Percentiles rank a stretch among this genome's conserved stretches.
phyloP scores from a whole-genome alignment of 805 yeast species.

The Teunomyces stri region DNA sequence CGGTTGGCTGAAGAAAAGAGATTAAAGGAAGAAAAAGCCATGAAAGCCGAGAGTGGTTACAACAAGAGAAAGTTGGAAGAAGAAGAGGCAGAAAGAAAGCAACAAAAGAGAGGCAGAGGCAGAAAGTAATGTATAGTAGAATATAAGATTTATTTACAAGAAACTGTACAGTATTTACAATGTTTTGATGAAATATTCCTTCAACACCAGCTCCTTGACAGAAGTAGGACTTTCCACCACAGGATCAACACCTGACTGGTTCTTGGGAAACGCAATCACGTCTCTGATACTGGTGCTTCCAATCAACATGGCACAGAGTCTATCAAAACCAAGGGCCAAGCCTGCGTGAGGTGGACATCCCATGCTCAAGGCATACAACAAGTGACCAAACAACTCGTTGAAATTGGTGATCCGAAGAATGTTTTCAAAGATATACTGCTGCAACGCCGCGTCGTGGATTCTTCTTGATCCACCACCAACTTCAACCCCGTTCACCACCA shows the following conservation, averaged over 20 bases:
- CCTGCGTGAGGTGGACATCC: constrained; percentile 99
- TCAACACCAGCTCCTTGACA: constrained; percentile 51
- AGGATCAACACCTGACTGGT: constrained; percentile 81
- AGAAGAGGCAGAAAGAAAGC: constrained; percentile 6
- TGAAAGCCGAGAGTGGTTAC: constrained; percentile 17
- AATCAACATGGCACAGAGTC: constrained; percentile 87
- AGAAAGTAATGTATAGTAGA: constrained; percentile 4
- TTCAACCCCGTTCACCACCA: constrained; percentile 92
- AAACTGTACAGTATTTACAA: background rate
- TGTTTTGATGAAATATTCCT: constrained; percentile 48
- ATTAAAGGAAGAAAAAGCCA: constrained; percentile 24
- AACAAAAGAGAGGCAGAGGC: constrained; percentile 7
- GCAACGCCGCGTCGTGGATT: constrained; percentile 82
- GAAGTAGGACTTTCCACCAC: constrained; percentile 83
- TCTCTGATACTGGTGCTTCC: constrained; percentile 79
- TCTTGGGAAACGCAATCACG: constrained; percentile 95
- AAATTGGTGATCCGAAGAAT: constrained; percentile 61
- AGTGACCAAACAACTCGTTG: constrained; percentile 75
- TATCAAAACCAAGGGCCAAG: constrained; percentile 89
- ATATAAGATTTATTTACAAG: constrained; percentile 1
- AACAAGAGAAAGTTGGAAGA: constrained; percentile 23
- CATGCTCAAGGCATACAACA: constrained; percentile 72
- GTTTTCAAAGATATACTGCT: constrained; percentile 64
- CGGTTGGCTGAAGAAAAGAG: constrained; percentile 30
- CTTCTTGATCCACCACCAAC: constrained; percentile 97